Evolutionary conservation across 495 filamentous ascomycete genomes (phyloP).

Genomic region (Hapsidospora chrysogenum): DNA sequence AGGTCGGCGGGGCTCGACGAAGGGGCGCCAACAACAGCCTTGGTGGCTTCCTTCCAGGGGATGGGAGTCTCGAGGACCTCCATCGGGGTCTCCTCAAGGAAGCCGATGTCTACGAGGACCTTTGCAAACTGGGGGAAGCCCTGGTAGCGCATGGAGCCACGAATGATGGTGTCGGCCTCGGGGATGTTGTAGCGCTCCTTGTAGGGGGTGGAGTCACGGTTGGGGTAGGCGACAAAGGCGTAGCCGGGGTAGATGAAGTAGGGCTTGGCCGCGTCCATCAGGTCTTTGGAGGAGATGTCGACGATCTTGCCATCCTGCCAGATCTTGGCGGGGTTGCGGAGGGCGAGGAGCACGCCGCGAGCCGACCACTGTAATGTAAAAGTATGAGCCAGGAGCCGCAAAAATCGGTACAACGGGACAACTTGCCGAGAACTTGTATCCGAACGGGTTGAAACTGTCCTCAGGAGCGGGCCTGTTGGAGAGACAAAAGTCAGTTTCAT

Average conservation of each 20-base stretch:
- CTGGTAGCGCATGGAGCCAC: slow-evolving; percentile 38
- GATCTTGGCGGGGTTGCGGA: slow-evolving; percentile 72
- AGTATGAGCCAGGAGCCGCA: no score
- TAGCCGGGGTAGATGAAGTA: slow-evolving; percentile 83
- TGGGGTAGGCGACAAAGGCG: slow-evolving; percentile 84
- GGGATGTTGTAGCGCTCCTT: slow-evolving; percentile 82
- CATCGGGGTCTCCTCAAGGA: slow-evolving; percentile 44
- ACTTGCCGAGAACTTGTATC: slow-evolving; percentile 98
- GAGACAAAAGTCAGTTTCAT: not conserved
- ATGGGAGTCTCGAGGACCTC: slow-evolving; percentile 40
- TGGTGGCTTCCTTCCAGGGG: slow-evolving; percentile 58
- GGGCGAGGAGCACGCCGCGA: slow-evolving; percentile 74
- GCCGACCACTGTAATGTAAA: no score
- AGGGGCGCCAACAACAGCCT: slow-evolving; percentile 46
- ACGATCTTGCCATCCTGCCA: slow-evolving; percentile 63
- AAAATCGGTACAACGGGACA: no score
- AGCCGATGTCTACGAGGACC: slow-evolving; percentile 54
- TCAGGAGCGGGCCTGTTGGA: slow-evolving; percentile 52
- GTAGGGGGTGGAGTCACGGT: slow-evolving; percentile 78
- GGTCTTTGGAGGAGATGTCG: slow-evolving; percentile 39
- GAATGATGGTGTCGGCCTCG: slow-evolving; percentile 56
- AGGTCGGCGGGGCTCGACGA: slow-evolving; percentile 45
- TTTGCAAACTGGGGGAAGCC: slow-evolving; percentile 67
- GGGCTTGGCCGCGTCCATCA: slow-evolving; percentile 80
- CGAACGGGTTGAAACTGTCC: slow-evolving; percentile 74